A percentile compares a stretch with the other conserved stretches of the same genome.
phyloP scores from a whole-genome alignment of 2,329 filamentous ascomycete genomes.

The Cordyceps cateniannulata region DNA sequence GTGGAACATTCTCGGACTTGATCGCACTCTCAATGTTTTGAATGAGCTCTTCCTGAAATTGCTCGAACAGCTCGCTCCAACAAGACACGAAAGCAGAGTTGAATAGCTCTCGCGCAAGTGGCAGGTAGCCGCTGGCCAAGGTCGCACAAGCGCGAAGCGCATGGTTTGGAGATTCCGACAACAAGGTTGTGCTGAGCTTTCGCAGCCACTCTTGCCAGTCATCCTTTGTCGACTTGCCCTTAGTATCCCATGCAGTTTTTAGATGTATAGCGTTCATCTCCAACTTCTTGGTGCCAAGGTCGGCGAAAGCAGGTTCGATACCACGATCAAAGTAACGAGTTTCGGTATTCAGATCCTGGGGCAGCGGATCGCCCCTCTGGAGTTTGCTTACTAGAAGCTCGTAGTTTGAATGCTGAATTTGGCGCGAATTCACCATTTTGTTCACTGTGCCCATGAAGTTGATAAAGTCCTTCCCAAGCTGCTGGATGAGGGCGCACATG shows the following conservation, averaged over 20 bases:
- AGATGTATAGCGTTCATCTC: conserved; percentile 97
- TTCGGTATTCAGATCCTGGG: conserved; percentile 86
- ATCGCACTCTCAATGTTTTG: conserved; percentile 93
- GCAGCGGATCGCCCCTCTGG: conserved; percentile 90
- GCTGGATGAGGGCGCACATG: conserved; percentile 89
- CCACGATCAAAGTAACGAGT: conserved; percentile 69
- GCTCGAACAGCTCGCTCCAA: conserved; percentile 96
- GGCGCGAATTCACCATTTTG: conserved; percentile 72
- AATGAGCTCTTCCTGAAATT: conserved; percentile 94
- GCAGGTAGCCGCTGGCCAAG: conserved; percentile 83
- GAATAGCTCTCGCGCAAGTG: conserved; percentile 88
- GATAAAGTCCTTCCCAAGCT: conserved; percentile 89
- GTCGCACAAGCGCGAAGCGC: conserved; percentile 88
- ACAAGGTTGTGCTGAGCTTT: conserved; percentile 87
- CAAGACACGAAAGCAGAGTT: conserved; percentile 99
- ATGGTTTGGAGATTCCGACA: conserved; percentile 94
- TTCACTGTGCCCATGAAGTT: conserved; percentile 93
- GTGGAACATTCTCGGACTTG: conserved; percentile 90
- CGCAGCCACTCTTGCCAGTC: conserved; percentile 99
- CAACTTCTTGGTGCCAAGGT: conserved; percentile 86
- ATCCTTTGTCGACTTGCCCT: conserved; percentile 92
- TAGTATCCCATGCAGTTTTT: conserved; percentile 95
- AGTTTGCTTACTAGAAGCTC: conserved; percentile 87
- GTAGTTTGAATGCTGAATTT: conserved; percentile 86
- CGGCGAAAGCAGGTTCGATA: conserved; percentile 75